These are phyloP conservation scores for Nematocida ironsii DNA, from an alignment of 371 early-diverging fungal species.

Conservation along the genomic window DNA sequence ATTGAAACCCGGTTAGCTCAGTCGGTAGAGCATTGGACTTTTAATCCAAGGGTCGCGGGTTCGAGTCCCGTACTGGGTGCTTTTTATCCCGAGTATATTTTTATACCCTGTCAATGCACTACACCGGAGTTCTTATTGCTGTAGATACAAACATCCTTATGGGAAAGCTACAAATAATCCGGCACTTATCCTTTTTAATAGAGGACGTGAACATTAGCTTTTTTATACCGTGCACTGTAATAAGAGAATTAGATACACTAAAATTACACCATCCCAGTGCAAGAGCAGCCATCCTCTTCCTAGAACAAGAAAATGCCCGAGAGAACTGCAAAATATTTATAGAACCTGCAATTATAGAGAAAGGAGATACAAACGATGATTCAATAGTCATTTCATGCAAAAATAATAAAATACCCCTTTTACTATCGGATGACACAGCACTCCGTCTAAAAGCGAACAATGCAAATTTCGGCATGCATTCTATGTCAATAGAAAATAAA, in stretches of 20 bases:
- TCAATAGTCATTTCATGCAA: conserved; percentile 39
- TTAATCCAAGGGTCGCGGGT: conserved; percentile 45
- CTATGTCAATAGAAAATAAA: conserved; percentile 12
- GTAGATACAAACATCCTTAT: conserved; percentile 52
- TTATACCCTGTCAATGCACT: conserved; percentile 16
- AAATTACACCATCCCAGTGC: conserved; percentile 10
- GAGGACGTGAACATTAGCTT: conserved; percentile 13
- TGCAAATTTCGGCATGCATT: neutral
- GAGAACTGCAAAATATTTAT: conserved; percentile 25
- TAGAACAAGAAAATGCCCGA: conserved; percentile 30
- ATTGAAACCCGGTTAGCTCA: conserved; percentile 40
- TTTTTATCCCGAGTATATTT: conserved; percentile 7
- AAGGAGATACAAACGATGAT: conserved; percentile 45
- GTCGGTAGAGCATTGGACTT: conserved; percentile 48
- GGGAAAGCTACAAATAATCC: conserved; percentile 6
- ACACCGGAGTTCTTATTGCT: conserved; percentile 13
- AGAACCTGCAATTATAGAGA: conserved; percentile 6
- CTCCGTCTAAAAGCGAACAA: conserved; percentile 26
- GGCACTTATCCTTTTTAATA: neutral
- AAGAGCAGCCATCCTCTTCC: conserved; percentile 18
- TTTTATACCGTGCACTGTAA: conserved; percentile 32
- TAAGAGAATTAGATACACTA: conserved; percentile 34
- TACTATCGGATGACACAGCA: conserved; percentile 36
- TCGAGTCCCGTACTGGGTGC: conserved; percentile 42
- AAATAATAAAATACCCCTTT: conserved; percentile 19